Base-by-base conservation (phyloP, 345 rosid species). In the Passiflora organensis region DNA sequence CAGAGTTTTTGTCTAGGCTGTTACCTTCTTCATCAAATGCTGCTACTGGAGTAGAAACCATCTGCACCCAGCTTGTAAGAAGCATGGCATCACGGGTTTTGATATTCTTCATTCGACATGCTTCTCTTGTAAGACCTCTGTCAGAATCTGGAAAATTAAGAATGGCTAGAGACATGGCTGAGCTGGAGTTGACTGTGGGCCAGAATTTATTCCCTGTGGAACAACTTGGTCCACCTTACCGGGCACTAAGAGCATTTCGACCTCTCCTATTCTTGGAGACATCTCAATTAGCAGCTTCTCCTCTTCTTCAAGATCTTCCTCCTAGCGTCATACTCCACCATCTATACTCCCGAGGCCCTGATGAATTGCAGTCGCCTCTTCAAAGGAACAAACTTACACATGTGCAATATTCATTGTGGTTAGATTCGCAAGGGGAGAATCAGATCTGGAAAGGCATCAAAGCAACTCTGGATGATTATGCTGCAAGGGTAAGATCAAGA, bases 161-260 rank as follows among this genome's bases (percentile, higher is more conserved):
- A 56, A 82, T 94, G 93, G 96, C 96, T 24, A 78, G 83, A 68
- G 99, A 94, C 76, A 94, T 94, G 99, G 99, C 99, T 8, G 99
- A 94, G 80, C 78, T 94, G 51, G 99, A 94, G 81, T 76, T 94
- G 56, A 80, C 95, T 6, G 96, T 94, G 45, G 91, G 99, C 55
- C 97, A 94, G 72, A 87, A 83, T 69, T 52, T 94, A 70, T 89
- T 85, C 68, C 95, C 96, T 1, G 96, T 89, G n/a, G 97, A 94
- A 74, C 97, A 89, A 61, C 93, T 94, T 6, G 95, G 99, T 51
- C 76, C 93, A 28, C 99, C 99, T 0, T 89, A 89, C 66, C 78
- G 87, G 63, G 97, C 99, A 48, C 96, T 94, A 46, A 77, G 99
- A 60, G 96, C 99, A 55, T 94, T 94, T 55, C 77, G 97, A 34